Evolutionary conservation across 2,329 filamentous ascomycete species (phyloP).

Genomic region (Fusarium nematophilum): DNA sequence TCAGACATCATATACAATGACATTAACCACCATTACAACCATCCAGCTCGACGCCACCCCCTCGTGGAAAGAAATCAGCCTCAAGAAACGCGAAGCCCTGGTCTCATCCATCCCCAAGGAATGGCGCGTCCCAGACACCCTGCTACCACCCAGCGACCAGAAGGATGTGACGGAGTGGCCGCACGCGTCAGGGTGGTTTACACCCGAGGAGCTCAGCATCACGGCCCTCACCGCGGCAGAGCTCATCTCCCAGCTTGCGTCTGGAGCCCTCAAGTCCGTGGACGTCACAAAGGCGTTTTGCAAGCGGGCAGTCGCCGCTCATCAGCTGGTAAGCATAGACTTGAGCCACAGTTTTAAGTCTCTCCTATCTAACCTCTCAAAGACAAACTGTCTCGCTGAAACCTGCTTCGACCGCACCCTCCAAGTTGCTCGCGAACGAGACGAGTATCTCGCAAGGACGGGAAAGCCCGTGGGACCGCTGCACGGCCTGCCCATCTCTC

Average conservation of each 20-base stretch:
- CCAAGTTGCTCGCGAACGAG: slow-evolving; percentile 58
- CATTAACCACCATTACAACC: slow-evolving; percentile 13
- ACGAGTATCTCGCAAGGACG: slow-evolving; percentile 60
- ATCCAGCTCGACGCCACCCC: slow-evolving; percentile 19
- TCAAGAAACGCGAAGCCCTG: slow-evolving; percentile 31
- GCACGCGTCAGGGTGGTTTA: slow-evolving; percentile 69
- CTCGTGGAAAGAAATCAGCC: slow-evolving; percentile 30
- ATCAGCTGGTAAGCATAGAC: slow-evolving; percentile 54
- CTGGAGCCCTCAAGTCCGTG: slow-evolving; percentile 52
- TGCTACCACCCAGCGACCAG: slow-evolving; percentile 61
- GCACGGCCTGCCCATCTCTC: slow-evolving; percentile 72
- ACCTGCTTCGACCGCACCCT: slow-evolving; percentile 67
- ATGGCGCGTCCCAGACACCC: slow-evolving; percentile 64
- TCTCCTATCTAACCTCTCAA: background rate
- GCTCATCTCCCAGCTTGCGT: slow-evolving; percentile 49
- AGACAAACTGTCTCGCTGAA: slow-evolving; percentile 64
- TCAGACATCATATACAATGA: slow-evolving; percentile 15
- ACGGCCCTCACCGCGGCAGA: slow-evolving; percentile 57
- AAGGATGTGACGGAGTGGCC: slow-evolving; percentile 69
- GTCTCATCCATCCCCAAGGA: slow-evolving; percentile 64
- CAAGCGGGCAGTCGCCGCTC: slow-evolving; percentile 65
- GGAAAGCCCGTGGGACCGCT: slow-evolving; percentile 68
- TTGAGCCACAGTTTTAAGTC: accelerated
- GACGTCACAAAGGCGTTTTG: slow-evolving; percentile 63
- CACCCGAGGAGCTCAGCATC: slow-evolving; percentile 57